phyloP scores from a whole-genome alignment of 2,329 filamentous ascomycete genomes.

The Talaromyces islandicus region DNA sequence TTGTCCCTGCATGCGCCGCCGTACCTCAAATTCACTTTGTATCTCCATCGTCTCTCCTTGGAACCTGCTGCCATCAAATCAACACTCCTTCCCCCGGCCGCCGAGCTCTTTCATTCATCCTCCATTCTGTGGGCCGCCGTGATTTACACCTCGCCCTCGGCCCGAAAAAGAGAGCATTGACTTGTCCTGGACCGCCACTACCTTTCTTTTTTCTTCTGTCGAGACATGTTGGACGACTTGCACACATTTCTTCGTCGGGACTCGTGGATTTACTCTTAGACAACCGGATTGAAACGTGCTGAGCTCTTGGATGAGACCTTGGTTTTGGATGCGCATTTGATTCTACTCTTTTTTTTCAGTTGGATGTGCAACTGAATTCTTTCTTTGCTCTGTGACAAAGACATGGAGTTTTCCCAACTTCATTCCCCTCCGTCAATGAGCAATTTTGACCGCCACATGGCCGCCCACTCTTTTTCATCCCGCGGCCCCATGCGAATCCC shows the following conservation, averaged over 20 bases:
- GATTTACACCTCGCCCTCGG: neutral
- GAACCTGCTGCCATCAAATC: neutral
- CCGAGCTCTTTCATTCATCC: neutral
- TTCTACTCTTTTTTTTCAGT: neutral
- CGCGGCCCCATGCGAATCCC: slow-evolving; percentile 60
- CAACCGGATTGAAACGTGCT: neutral
- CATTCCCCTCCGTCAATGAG: slow-evolving; percentile 36
- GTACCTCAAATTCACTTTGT: neutral
- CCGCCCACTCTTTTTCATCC: slow-evolving; percentile 30
- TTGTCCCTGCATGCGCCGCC: neutral
- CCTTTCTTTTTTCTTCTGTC: neutral
- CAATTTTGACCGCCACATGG: slow-evolving; percentile 26
- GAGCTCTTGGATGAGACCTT: neutral
- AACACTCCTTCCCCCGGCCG: neutral
- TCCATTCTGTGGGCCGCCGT: neutral
- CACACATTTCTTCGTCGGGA: neutral
- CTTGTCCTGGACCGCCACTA: neutral
- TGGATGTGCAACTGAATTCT: too few relatives aligned
- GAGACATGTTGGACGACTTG: neutral
- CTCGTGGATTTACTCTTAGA: neutral
- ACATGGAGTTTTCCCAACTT: slow-evolving; percentile 41
- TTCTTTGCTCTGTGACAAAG: slow-evolving; percentile 10
- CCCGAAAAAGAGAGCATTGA: neutral
- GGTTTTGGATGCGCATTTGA: neutral
- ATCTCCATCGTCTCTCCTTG: neutral